Percentiles rank a stretch among this genome's conserved stretches.
Conservation (phyloP, 495 filamentous ascomycete genomes). For the Xylaria telfairii region DNA sequence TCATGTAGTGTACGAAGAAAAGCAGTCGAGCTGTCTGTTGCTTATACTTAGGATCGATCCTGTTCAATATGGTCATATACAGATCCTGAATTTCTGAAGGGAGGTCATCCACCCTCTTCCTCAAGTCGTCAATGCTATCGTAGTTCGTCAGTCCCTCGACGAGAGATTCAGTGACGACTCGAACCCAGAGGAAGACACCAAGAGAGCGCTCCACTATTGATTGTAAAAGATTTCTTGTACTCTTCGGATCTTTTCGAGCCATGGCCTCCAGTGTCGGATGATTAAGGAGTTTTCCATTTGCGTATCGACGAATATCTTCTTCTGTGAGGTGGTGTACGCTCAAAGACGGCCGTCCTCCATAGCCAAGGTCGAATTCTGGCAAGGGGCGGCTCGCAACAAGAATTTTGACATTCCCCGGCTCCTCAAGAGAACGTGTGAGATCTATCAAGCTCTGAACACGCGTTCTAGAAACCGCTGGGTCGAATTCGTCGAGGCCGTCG, state of each 20-base stretch:
- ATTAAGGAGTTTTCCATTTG: not conserved
- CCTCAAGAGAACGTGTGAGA: not conserved
- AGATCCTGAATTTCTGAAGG: not conserved
- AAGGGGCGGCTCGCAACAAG: not conserved
- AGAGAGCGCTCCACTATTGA: not conserved
- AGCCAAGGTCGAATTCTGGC: not conserved
- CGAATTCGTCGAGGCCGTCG: not conserved
- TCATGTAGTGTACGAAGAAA: not conserved
- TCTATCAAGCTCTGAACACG: not conserved
- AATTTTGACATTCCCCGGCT: not conserved
- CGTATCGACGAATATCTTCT: not conserved
- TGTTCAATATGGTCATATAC: not conserved
- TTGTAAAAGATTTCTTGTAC: not conserved
- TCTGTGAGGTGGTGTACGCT: not conserved
- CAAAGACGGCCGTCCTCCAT: not conserved
- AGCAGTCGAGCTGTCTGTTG: not conserved
- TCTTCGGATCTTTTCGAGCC: not conserved
- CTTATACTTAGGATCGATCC: not conserved
- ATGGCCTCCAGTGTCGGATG: not conserved
- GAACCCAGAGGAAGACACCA: slow-evolving; percentile 5
- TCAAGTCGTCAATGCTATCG: not conserved
- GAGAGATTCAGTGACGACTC: not conserved
- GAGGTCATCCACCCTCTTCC: not conserved
- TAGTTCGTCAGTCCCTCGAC: not conserved
- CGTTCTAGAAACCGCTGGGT: not conserved